phyloP scores from a whole-genome alignment of 352 stramenopile genomes.

The Globisporangium perplexum region DNA sequence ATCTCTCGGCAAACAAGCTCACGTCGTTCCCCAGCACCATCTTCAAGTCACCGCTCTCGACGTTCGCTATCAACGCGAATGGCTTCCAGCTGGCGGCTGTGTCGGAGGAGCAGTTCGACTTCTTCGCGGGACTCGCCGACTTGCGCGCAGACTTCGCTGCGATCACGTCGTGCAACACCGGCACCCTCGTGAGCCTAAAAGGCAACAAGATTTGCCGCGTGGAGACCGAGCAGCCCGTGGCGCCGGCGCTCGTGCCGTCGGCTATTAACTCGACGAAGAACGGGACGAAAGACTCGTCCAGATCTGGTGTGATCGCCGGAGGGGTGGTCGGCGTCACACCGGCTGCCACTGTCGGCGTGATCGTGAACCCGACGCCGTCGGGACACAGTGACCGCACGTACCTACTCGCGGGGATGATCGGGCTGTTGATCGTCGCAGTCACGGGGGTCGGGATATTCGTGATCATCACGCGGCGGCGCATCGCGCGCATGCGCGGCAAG shows the following conservation, averaged over 20 bases:
- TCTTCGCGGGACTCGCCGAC: constrained; percentile 51
- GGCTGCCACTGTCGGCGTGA: constrained; percentile 27
- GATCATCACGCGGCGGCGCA: constrained; percentile 27
- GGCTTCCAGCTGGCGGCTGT: constrained; percentile 49
- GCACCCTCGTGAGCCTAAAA: constrained; percentile 51
- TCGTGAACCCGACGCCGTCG: constrained; percentile 16
- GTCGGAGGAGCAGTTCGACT: constrained; percentile 54
- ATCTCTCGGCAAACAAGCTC: constrained; percentile 49
- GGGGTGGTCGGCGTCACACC: constrained; percentile 3
- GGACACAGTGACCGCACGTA: constrained; percentile 39
- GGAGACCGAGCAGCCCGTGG: constrained; percentile 22
- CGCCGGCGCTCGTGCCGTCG: constrained; percentile 16
- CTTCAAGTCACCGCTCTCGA: constrained; percentile 42
- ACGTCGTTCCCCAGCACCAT: constrained; percentile 36
- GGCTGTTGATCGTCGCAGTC: constrained; percentile 27
- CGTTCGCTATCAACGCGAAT: constrained; percentile 41
- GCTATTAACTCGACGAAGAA: constrained; percentile 9
- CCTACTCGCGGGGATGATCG: constrained; percentile 33
- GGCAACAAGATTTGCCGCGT: constrained; percentile 49
- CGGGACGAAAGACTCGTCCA: constrained; percentile 7
- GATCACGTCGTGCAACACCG: constrained; percentile 34
- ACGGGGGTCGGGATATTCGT: constrained; percentile 37
- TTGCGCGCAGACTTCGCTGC: constrained; percentile 50
- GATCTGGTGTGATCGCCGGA: neutral
- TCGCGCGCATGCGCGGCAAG: constrained; percentile 32